Evolutionary conservation across 768 basidiomycete species (phyloP), one percentile per base, ranked within the genome.

Genomic region (Rhizopogon roseolus): DNA sequence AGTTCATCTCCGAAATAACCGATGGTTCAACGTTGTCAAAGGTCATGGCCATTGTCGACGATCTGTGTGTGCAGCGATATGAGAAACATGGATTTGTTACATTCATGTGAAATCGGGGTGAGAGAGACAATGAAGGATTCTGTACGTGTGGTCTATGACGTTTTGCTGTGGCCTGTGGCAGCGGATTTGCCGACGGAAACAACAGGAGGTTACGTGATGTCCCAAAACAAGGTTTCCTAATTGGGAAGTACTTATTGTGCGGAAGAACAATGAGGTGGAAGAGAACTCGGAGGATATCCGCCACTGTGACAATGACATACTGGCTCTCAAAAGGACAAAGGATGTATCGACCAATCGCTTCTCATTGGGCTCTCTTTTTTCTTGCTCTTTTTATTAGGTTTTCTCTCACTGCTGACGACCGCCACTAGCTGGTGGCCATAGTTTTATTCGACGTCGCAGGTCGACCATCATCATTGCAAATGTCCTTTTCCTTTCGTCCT

Each of bases 371-470:
- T 32, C 57, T n/a, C 25, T 41, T 44, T 44, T 19, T 25, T 42
- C 51, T 54, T 17, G 48, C 29, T 34, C 41, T 17, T 49, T 40
- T 44, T 46, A 7, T 27, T 29, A 4, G 55, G 52, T 40, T 42
- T 54, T 59, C 14, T 51, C 41, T 50, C 42, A 50, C 42, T 29
- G 25, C 63, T 52, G 46, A 54, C 60, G 56, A 48, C 28, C 36
- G 54, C 56, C 17, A 43, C 42, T 11, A 48, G 46, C 37, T 48
- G 46, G 46, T 19, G 5, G 22, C 9, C 41, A 49, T 25, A 41
- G 45, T 54, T 48, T 52, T 46, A 46, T 43, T 57, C 58, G 51
- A 62, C 66, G 72, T 73, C 71, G 71, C 71, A 62, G 71, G 71
- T 50, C 71, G 72, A 72, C 72, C 54, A 56, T 62, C 54, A 48